Evolutionary conservation across 176 grass and related monocot genomes (phyloP).

Genomic region (Cenchrus fungigraminus): DNA sequence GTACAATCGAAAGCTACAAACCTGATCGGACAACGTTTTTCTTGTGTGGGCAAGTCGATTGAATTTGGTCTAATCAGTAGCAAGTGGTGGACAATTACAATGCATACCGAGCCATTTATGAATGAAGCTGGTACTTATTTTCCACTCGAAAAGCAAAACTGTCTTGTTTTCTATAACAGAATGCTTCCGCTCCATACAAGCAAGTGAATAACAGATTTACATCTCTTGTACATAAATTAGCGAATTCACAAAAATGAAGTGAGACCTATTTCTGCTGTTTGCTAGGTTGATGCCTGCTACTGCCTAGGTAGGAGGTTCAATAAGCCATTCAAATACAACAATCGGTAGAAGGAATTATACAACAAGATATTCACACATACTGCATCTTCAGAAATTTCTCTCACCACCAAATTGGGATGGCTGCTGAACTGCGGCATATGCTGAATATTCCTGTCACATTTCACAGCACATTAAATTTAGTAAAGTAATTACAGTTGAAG

Average conservation of each 20-base stretch:
- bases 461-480: background rate
- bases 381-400: slow-evolving; percentile 53
- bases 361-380: slow-evolving; percentile 38
- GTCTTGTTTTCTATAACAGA: slow-evolving; percentile 9
- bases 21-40: too few relatives aligned
- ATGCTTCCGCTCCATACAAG: background rate
- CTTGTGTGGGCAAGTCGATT: too few relatives aligned
- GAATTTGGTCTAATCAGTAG: background rate
- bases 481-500: background rate
- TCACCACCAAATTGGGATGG: slow-evolving; percentile 43
- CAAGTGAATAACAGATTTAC: slow-evolving; percentile 28
- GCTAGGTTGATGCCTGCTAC: slow-evolving; percentile 1
- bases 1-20: too few relatives aligned
- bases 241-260: background rate
- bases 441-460: slow-evolving; percentile 48
- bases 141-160: background rate
- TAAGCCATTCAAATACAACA: slow-evolving; percentile 42
- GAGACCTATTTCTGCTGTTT: slow-evolving; percentile 4
- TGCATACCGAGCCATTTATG: background rate
- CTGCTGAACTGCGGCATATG: slow-evolving; percentile 41
- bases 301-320: background rate
- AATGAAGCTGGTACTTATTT: background rate
- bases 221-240: slow-evolving; percentile 29
- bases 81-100: background rate
- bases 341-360: slow-evolving; percentile 20